A percentile compares a stretch with the other conserved stretches of the same genome.
Evolutionary conservation across 306 rosid genomes (phyloP).

Genomic region (Senna siamea): DNA sequence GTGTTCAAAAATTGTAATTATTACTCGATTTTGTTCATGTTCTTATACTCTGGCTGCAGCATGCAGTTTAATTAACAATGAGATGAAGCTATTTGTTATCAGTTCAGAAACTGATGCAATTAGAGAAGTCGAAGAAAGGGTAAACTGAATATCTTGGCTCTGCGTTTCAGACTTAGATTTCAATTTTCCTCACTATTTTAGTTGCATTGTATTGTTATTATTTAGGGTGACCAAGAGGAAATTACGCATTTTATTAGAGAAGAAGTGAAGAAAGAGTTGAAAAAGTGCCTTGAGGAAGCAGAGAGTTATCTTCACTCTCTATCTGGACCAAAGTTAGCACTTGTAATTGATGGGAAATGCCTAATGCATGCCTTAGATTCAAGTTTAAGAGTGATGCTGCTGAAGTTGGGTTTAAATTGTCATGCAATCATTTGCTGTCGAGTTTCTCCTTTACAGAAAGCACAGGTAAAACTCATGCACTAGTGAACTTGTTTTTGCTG

Average conservation of each 20-base stretch:
- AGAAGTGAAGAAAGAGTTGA: conserved; percentile 77
- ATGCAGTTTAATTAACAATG: conserved; percentile 88
- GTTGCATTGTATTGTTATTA: conserved; percentile 26
- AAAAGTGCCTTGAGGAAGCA: conserved; percentile 79
- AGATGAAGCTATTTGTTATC: conserved; percentile 87
- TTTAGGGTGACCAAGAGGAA: conserved; percentile 95
- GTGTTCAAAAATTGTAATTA: conserved; percentile 1
- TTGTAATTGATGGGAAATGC: conserved; percentile 96
- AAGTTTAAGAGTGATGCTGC: conserved; percentile 77
- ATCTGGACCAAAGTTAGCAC: conserved; percentile 83
- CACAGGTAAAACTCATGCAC: conserved; percentile 69
- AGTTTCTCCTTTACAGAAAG: conserved; percentile 97
- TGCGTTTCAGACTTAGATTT: conserved; percentile 24
- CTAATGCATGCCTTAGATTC: conserved; percentile 96
- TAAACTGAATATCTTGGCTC: conserved; percentile 42
- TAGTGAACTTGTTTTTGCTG: conserved; percentile 17
- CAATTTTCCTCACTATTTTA: conserved; percentile 12
- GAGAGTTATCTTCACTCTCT: conserved; percentile 53
- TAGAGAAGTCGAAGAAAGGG: conserved; percentile 91
- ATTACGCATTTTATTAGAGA: conserved; percentile 84
- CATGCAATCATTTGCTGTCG: conserved; percentile 96
- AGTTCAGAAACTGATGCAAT: conserved; percentile 95
- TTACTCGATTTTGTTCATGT: conserved; percentile 28
- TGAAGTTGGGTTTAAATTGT: conserved; percentile 90
- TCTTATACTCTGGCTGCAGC: conserved; percentile 58